Conservation (phyloP, 768 basidiomycete species). For the Mrakia hoshinonis region DNA sequence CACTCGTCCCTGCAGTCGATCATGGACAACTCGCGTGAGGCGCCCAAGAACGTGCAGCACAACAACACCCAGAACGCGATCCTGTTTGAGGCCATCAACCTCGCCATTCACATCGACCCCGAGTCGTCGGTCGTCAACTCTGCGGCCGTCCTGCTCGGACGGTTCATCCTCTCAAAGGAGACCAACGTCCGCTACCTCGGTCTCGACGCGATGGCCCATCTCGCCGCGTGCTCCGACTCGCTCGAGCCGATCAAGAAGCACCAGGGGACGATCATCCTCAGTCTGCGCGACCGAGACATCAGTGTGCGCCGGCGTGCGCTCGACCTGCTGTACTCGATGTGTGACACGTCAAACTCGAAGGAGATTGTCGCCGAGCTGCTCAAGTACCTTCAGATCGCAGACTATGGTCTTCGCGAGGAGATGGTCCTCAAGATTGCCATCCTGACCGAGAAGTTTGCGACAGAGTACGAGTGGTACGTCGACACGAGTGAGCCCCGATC, state of each 20-base stretch:
- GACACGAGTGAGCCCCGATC: slow-evolving; percentile 55
- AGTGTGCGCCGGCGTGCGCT: slow-evolving; percentile 87
- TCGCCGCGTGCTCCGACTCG: slow-evolving; percentile 86
- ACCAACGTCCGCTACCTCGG: slow-evolving; percentile 97
- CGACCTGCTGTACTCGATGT: slow-evolving; percentile 97
- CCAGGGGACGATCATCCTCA: slow-evolving; percentile 88
- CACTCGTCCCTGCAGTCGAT: slow-evolving; percentile 77
- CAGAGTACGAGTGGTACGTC: slow-evolving; percentile 95
- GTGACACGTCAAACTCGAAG: slow-evolving; percentile 93
- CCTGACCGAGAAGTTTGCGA: slow-evolving; percentile 96
- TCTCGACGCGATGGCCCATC: slow-evolving; percentile 94
- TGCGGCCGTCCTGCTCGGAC: slow-evolving; percentile 81
- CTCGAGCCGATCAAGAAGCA: slow-evolving; percentile 88
- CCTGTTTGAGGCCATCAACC: slow-evolving; percentile 93
- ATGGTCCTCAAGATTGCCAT: slow-evolving; percentile 99
- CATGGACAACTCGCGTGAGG: slow-evolving; percentile 79
- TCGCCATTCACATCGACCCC: slow-evolving; percentile 91
- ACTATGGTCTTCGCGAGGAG: slow-evolving; percentile 92
- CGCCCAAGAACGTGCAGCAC: slow-evolving; percentile 89
- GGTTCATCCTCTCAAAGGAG: slow-evolving; percentile 95
- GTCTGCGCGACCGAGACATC: slow-evolving; percentile 92
- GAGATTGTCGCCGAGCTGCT: slow-evolving; percentile 90
- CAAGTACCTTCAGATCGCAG: slow-evolving; percentile 87
- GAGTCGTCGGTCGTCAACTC: slow-evolving; percentile 78
- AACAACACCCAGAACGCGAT: slow-evolving; percentile 97